A percentile compares a stretch with the other conserved stretches of the same genome.
phyloP scores from a whole-genome alignment of 2,329 filamentous ascomycete species.

The Botrytis hyacinthi region DNA sequence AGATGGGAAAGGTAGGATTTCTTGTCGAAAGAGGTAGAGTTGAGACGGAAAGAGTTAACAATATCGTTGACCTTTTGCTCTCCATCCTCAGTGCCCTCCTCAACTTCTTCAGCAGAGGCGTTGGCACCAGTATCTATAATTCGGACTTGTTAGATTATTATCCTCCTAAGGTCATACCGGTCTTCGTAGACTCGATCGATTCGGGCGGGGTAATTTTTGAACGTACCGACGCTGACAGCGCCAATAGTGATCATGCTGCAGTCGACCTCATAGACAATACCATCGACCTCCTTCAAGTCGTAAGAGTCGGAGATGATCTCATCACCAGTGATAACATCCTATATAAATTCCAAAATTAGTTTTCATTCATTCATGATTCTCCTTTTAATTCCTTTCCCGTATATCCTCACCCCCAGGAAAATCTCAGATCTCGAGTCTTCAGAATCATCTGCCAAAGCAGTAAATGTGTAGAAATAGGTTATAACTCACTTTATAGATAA shows the following conservation, averaged over 20 bases:
- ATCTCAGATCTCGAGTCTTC: neutral
- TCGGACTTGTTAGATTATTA: neutral
- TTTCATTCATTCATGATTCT: slow-evolving; percentile 1
- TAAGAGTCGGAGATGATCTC: slow-evolving; percentile 98
- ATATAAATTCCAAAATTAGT: slow-evolving; percentile 20
- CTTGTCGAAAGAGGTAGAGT: slow-evolving; percentile 80
- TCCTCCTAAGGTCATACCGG: neutral
- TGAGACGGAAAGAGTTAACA: slow-evolving; percentile 85
- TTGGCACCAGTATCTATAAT: slow-evolving; percentile 83
- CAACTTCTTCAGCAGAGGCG: slow-evolving; percentile 84
- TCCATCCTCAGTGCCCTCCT: slow-evolving; percentile 67
- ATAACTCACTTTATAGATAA: slow-evolving; percentile 53
- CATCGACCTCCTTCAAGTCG: slow-evolving; percentile 76
- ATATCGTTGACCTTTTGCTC: slow-evolving; percentile 85
- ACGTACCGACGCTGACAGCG: slow-evolving; percentile 65
- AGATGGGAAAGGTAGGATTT: slow-evolving; percentile 79
- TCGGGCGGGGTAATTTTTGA: slow-evolving; percentile 13
- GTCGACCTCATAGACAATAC: slow-evolving; percentile 83
- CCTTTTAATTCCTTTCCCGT: neutral
- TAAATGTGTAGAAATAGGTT: neutral
- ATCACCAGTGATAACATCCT: slow-evolving; percentile 89
- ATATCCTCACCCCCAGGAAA: neutral
- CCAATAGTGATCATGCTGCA: slow-evolving; percentile 85
- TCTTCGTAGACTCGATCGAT: slow-evolving; percentile 1
- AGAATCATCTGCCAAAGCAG: slow-evolving; percentile 20